Percentiles rank a stretch among this genome's conserved stretches.
These are phyloP conservation scores for Leucoagaricus sp. DNA, from an alignment of 1,284 basidiomycete genomes.

Conservation along the genomic window DNA sequence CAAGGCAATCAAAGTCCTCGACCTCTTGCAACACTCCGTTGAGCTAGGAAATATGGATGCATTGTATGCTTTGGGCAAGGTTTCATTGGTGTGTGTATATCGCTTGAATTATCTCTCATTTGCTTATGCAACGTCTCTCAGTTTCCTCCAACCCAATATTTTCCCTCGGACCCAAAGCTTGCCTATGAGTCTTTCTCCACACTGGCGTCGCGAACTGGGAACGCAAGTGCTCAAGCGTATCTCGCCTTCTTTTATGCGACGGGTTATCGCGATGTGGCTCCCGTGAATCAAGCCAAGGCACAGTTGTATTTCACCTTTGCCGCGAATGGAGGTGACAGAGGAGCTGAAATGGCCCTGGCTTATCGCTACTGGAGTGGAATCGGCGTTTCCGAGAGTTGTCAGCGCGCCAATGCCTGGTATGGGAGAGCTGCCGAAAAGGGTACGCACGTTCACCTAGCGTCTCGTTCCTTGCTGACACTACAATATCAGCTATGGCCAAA, in stretches of 20 bases:
- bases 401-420: constrained; percentile 84
- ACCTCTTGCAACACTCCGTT: constrained; percentile 76
- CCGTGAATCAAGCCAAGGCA: constrained; percentile 72
- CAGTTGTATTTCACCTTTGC: constrained; percentile 94
- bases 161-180: constrained; percentile 56
- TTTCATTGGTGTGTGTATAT: constrained; percentile 63
- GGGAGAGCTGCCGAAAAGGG: constrained; percentile 84
- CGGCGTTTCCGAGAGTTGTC: constrained; percentile 85
- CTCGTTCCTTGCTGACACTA: neutral
- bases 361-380: constrained; percentile 98
- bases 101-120: constrained; percentile 11
- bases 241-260: constrained; percentile 88
- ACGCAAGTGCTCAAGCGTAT: constrained; percentile 82
- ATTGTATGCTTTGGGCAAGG: constrained; percentile 66
- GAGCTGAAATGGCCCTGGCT: constrained; percentile 90
- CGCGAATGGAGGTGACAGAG: constrained; percentile 83
- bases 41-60: constrained; percentile 81
- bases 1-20: constrained; percentile 75
- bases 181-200: constrained; percentile 61
- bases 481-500: constrained; percentile 61
- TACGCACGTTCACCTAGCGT: constrained; percentile 30
- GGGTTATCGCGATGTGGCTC: constrained; percentile 76
- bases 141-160: constrained; percentile 72
- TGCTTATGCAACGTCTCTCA: constrained; percentile 26
- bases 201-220: constrained; percentile 70